These are phyloP conservation scores for Barnettozyma hawaiiensis DNA, from an alignment of 1,139 yeast genomes.

Conservation along the genomic window DNA sequence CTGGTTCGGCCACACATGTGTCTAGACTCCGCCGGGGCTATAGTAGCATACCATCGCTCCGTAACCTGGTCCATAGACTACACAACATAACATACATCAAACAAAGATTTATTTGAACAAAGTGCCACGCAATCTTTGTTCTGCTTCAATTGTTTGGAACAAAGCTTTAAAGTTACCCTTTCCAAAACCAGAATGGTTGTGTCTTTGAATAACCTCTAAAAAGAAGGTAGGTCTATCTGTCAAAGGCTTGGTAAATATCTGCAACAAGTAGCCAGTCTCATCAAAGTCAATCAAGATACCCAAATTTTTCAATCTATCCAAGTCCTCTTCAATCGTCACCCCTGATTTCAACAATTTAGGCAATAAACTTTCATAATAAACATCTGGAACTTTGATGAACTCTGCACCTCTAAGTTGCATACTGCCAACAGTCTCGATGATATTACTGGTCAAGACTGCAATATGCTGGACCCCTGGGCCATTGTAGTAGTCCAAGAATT, in stretches of 20 bases:
- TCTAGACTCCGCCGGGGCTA: no score
- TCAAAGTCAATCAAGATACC: slow-evolving; percentile 73
- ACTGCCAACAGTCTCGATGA: slow-evolving; percentile 48
- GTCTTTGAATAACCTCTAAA: slow-evolving; percentile 73
- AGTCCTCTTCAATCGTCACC: slow-evolving; percentile 44
- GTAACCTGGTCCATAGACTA: not conserved
- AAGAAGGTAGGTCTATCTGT: slow-evolving; percentile 78
- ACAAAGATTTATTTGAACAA: slow-evolving; percentile 10
- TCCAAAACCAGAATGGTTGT: slow-evolving; percentile 79
- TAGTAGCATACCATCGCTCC: not conserved
- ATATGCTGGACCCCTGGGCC: slow-evolving; percentile 86
- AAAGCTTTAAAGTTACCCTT: slow-evolving; percentile 81
- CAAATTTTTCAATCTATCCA: slow-evolving; percentile 38
- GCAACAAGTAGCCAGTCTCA: slow-evolving; percentile 63
- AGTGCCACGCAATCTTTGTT: slow-evolving; percentile 36
- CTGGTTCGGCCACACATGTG: not conserved
- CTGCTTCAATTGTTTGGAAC: slow-evolving; percentile 70
- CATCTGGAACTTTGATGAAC: slow-evolving; percentile 53
- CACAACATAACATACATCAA: not conserved
- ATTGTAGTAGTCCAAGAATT: slow-evolving; percentile 63
- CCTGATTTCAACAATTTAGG: slow-evolving; percentile 37
- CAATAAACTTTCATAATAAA: slow-evolving; percentile 49
- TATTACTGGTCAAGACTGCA: slow-evolving; percentile 60
- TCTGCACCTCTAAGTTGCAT: slow-evolving; percentile 60
- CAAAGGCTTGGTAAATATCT: slow-evolving; percentile 71